Percentiles rank a stretch among this genome's conserved stretches.
These are phyloP conservation scores for Hymenoscyphus scutula DNA, from an alignment of 2,329 filamentous ascomycete genomes.

Conservation along the genomic window DNA sequence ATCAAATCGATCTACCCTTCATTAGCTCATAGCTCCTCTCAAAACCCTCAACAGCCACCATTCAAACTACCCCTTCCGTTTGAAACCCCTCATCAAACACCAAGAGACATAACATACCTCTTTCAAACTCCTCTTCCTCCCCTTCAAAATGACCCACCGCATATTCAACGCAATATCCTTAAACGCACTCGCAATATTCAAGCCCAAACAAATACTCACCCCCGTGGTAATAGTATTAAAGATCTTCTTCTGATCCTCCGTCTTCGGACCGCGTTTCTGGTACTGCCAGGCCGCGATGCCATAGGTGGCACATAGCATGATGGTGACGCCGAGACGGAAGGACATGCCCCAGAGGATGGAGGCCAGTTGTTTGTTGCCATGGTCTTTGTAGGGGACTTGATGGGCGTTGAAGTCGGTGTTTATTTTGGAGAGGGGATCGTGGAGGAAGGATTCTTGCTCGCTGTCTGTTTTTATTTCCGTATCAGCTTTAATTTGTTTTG, in stretches of 20 bases:
- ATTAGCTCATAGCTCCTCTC: conserved; percentile 3
- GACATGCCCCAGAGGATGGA: conserved; percentile 28
- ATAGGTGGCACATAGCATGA: conserved; percentile 28
- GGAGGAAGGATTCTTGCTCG: conserved; percentile 26
- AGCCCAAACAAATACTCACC: conserved; percentile 42
- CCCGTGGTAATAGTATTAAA: conserved; percentile 47
- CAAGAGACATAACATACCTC: conserved; percentile 37
- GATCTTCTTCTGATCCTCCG: conserved; percentile 38
- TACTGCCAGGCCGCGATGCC: conserved; percentile 19
- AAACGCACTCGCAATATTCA: conserved; percentile 44
- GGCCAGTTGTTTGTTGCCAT: conserved; percentile 28
- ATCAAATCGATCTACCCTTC: conserved; percentile 33
- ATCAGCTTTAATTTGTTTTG: too few relatives aligned
- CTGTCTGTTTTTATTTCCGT: conserved; percentile 8
- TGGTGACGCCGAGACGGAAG: conserved; percentile 26
- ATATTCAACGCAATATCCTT: conserved; percentile 45
- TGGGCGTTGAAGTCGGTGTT: conserved; percentile 23
- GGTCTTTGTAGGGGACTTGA: conserved; percentile 26
- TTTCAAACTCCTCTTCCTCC: conserved; percentile 37
- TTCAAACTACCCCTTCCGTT: too few relatives aligned
- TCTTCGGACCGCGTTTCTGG: conserved; percentile 33
- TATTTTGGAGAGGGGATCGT: conserved; percentile 25
- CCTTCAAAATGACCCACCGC: conserved; percentile 46
- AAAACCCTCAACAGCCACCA: background rate
- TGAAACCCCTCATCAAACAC: background rate